These are phyloP conservation scores for Endoconidiophora laricicola DNA, from an alignment of 2,329 filamentous ascomycete species.

Conservation along the genomic window DNA sequence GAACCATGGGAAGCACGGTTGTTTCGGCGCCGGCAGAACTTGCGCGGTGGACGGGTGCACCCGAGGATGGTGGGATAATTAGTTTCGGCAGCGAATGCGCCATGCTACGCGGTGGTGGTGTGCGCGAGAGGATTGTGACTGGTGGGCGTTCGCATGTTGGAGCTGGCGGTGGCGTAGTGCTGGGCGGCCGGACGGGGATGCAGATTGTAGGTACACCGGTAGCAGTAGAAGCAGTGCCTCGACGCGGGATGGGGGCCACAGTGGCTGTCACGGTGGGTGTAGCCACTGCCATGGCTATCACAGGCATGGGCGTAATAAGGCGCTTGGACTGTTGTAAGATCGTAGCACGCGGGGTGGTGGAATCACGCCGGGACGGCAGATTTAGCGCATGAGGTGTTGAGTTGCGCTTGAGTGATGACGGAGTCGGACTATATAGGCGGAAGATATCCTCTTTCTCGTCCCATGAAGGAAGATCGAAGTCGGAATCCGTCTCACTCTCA, in stretches of 20 bases:
- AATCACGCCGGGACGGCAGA: not conserved
- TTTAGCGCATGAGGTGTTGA: constrained; percentile 6
- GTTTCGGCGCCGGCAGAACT: not conserved
- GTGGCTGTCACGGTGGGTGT: not conserved
- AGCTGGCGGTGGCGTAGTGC: constrained; percentile 5
- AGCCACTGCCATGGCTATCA: not conserved
- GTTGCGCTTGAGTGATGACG: constrained; percentile 7
- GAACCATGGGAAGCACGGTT: not conserved
- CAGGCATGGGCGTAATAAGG: not conserved
- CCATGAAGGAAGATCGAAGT: constrained; percentile 8
- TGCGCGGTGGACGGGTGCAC: not conserved
- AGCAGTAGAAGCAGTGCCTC: not conserved
- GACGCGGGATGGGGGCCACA: not conserved
- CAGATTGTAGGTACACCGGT: not conserved
- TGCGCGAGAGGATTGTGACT: constrained; percentile 6
- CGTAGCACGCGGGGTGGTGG: not conserved
- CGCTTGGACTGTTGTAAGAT: not conserved
- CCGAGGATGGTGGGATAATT: constrained; percentile 1
- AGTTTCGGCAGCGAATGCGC: constrained; percentile 7
- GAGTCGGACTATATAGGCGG: not conserved
- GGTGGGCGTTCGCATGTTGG: constrained; percentile 10
- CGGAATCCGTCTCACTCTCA: constrained; percentile 7
- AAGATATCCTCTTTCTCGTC: constrained; percentile 15
- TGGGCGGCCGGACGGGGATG: constrained; percentile 1
- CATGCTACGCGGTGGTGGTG: constrained; percentile 7